Evolutionary conservation across 2,329 filamentous ascomycete genomes (phyloP), one percentile per base, ranked within the genome.

Genomic region (Alternaria triticina): DNA sequence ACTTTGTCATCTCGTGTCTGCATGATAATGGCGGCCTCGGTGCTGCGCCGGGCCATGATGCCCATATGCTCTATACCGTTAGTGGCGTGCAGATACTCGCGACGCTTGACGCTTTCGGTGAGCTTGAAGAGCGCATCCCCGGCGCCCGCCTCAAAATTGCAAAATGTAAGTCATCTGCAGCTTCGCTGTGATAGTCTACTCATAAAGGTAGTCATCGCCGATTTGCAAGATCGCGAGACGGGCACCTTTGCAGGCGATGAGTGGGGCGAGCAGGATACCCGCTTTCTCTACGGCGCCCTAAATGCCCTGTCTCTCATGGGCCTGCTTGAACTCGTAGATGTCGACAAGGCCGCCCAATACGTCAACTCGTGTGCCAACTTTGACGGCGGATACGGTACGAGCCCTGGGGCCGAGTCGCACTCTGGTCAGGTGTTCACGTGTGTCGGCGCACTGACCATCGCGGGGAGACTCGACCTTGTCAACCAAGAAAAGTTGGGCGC

Each of bases 341-440:
- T 97, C 6, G 84, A 91, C 62, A 92, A 91, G 77, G 94, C 94
- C 0, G 91, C 97, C 9, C 83, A 87, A 6, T 90, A 97, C 77
- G 85, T 99, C 61, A 87, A 89, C 61, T 87, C 90, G 6, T 99
- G 96, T 79, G 89, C 90, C 72, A 99, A 99, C 79, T 93, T 97
- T 70, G 96, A 99, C 78, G 96, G 96, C 43, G 96, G 93, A 17
- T 99, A 96, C 79, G 96, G 96, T 15, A 90, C 94, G 45, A 89
- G 88, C 45, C 96, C 96, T 1, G 94, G 94, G 9, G 94, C 94
- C 17, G 96, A 99, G 81, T 96, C 94, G 25, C 96, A 99, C 80
- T 90, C 95, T 0, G 96, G 94, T 13, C 96, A 99, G 81, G 93
- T 98, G 49, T 97, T 97, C 79, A 97, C 95, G 7, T 99, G 96